Conservation (phyloP, 2,329 filamentous ascomycete genomes). For the Aspergillus piperis region DNA sequence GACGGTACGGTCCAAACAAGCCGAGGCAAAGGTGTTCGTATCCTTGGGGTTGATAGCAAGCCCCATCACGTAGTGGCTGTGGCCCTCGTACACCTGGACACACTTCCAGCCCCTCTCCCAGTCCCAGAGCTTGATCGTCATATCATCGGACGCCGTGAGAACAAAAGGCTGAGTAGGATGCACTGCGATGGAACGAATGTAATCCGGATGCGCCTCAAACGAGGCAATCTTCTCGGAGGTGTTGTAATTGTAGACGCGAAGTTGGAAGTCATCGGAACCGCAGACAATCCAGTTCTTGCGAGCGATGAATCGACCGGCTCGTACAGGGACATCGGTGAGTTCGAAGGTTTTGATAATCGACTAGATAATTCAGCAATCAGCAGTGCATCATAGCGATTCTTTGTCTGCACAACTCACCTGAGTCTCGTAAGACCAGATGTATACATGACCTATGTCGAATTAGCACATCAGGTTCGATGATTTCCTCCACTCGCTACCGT, state of each 20-base stretch:
- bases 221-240: slow-evolving; percentile 97
- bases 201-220: slow-evolving; percentile 97
- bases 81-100: slow-evolving; percentile 93
- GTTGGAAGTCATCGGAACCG: slow-evolving; percentile 87
- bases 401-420: slow-evolving; percentile 53
- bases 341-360: slow-evolving; percentile 99
- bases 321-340: slow-evolving; percentile 95
- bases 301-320: slow-evolving; percentile 92
- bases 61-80: slow-evolving; percentile 96
- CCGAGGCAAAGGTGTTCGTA: slow-evolving; percentile 87
- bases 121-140: slow-evolving; percentile 98
- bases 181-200: slow-evolving; percentile 94
- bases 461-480: slow-evolving; percentile 25
- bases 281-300: slow-evolving; percentile 99
- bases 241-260: slow-evolving; percentile 98
- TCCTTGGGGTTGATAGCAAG: slow-evolving; percentile 97
- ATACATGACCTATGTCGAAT: slow-evolving; percentile 77
- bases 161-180: slow-evolving; percentile 96
- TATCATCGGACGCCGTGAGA: slow-evolving; percentile 93
- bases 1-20: slow-evolving; percentile 92
- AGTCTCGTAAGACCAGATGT: slow-evolving; percentile 98
- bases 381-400: slow-evolving; percentile 9
- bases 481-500: neutral
- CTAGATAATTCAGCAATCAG: slow-evolving; percentile 35
- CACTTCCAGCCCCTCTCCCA: slow-evolving; percentile 99